Conservation (phyloP, 495 filamentous ascomycete species). For the Symbiotaphrina buchneri region DNA sequence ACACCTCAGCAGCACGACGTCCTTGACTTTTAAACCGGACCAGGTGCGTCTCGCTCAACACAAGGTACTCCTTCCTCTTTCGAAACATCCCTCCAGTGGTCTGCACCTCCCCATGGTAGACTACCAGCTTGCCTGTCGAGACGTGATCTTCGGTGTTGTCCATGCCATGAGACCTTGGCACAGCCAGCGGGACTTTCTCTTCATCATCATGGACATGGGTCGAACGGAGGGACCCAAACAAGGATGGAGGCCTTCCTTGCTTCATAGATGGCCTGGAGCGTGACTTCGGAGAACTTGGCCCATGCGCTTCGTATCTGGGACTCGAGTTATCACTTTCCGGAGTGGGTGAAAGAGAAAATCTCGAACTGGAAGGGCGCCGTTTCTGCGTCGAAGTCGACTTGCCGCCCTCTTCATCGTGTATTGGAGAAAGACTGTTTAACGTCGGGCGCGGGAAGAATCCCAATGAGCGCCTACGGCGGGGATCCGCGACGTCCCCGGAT, state of each 20-base stretch:
- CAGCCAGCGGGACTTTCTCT: conserved; percentile 12
- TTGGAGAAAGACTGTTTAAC: conserved; percentile 3
- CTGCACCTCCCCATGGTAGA: conserved; percentile 59
- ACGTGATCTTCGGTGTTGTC: conserved; percentile 10
- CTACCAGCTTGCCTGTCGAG: conserved; percentile 20
- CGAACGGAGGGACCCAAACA: conserved; percentile 34
- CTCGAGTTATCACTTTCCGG: conserved; percentile 1
- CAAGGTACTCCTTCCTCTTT: conserved; percentile 72
- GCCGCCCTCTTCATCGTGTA: background rate
- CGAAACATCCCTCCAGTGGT: conserved; percentile 60
- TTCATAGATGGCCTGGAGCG: conserved; percentile 24
- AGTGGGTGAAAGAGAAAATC: conserved; percentile 1
- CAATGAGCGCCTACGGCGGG: conserved; percentile 2
- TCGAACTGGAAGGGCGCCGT: conserved; percentile 2
- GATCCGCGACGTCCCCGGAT: background rate
- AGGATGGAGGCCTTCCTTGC: conserved; percentile 20
- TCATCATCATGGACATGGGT: conserved; percentile 27
- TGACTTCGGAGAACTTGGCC: conserved; percentile 13
- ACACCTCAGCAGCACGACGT: conserved; percentile 42
- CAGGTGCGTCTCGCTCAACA: conserved; percentile 70
- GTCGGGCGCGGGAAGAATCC: conserved; percentile 4
- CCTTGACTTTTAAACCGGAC: conserved; percentile 54
- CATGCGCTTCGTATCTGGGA: background rate
- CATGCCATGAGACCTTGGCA: conserved; percentile 12
- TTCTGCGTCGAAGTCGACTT: conserved; percentile 3